These are phyloP conservation scores for Pythium aquatile DNA, from an alignment of 352 stramenopile species.

Conservation along the genomic window DNA sequence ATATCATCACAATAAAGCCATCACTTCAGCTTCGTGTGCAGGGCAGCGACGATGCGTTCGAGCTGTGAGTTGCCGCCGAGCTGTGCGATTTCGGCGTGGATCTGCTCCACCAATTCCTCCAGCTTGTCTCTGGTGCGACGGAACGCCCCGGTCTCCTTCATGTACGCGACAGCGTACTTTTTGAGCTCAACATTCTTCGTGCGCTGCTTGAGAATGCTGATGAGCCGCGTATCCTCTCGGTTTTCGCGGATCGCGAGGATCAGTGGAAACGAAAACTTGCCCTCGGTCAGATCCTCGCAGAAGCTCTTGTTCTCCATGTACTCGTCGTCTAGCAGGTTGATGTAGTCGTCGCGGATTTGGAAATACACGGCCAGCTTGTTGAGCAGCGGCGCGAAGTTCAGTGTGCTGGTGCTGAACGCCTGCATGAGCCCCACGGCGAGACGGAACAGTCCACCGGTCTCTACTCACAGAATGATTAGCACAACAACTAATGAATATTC, in stretches of 20 bases:
- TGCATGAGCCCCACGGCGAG: conserved; percentile 95
- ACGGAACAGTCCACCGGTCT: conserved; percentile 97
- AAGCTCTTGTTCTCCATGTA: conserved; percentile 98
- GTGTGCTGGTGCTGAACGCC: conserved; percentile 65
- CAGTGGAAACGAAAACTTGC: conserved; percentile 95
- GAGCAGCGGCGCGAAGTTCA: conserved; percentile 89
- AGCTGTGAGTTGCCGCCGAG: conserved; percentile 61
- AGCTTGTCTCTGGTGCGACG: conserved; percentile 58
- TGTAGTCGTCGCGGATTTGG: conserved; percentile 97
- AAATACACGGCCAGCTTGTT: conserved; percentile 97
- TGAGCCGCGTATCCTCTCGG: conserved; percentile 80
- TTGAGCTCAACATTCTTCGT: conserved; percentile 96
- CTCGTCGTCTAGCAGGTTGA: conserved; percentile 95
- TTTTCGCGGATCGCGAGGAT: conserved; percentile 78
- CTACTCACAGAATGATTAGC: conserved; percentile 17
- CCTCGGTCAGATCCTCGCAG: conserved; percentile 97
- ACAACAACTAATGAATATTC: neutral
- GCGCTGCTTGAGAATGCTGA: conserved; percentile 96
- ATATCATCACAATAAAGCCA: neutral
- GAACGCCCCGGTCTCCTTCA: conserved; percentile 67
- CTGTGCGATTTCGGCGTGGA: conserved; percentile 42
- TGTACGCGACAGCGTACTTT: conserved; percentile 89
- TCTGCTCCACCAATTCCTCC: conserved; percentile 44
- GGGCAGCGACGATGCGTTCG: conserved; percentile 49
- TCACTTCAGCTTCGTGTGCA: conserved; percentile 56